Evolutionary conservation across 139 green algal genomes (phyloP), one percentile per base, ranked within the genome.

Genomic region (Picocystis salinarum): DNA sequence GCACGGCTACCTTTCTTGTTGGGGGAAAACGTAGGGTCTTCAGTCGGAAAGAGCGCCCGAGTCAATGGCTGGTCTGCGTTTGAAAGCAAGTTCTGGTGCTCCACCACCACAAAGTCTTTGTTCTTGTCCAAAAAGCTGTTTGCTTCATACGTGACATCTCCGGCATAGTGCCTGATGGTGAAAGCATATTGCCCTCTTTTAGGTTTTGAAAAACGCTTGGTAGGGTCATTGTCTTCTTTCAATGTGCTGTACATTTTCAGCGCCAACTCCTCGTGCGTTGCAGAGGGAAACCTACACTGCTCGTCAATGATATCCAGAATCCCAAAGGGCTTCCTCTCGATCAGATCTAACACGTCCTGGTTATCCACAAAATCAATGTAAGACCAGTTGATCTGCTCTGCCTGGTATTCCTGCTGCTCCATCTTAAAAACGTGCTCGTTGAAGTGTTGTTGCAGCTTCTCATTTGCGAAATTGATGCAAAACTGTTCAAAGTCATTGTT

Each of bases 361-460:
- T 97, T 97, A 71, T 97, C 87, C 34, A 93, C 79, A 71, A 95
- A 96, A 39, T 93, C 62, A 56, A 99, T 96, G 62, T 96, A 95
- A 36, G 62, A 79, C 89, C 89, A 99, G 65, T 96, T 74, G 52
- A 99, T 99, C 34, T 66, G 59, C 68, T 98, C 88, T 4, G 62
- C 67, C 71, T 93, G 79, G 53, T 98, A 98, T 69, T 96, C 88
- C 13, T 85, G 78, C 40, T 98, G 88, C 77, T 98, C 88, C 80
- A 85, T 79, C 71, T 93, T 92, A 69, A 92, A 93, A n/a, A 93
- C 81, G 57, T 94, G 82, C 58, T 86, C 71, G 66, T 98, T 98
- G 78, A 98, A 98, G 62, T 98, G 88, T 70, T 98, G 88, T 75
- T 98, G 88, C 55, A 98, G 75, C 69, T 93, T 93, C 72, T 96